phyloP scores from a whole-genome alignment of 805 yeast species.

The Cyberlindnera misumaiensis region DNA sequence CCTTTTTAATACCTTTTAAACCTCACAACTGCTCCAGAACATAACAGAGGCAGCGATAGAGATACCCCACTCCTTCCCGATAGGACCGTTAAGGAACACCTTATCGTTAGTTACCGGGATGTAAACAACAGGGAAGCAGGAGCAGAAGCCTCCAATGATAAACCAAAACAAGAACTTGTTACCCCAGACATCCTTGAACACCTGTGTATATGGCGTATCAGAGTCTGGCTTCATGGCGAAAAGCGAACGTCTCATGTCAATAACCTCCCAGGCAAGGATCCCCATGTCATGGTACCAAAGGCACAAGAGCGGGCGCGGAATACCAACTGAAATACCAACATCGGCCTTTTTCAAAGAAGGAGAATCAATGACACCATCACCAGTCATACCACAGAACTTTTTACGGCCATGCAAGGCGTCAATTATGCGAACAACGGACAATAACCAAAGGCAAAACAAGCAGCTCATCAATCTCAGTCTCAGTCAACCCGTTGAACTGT shows the following conservation, averaged over 20 bases:
- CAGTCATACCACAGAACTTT: conserved; percentile 72
- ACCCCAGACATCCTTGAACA: conserved; percentile 58
- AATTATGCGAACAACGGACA: conserved; percentile 81
- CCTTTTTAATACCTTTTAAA: conserved; percentile 38
- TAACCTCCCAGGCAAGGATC: conserved; percentile 78
- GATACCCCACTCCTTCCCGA: no score
- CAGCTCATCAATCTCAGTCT: conserved; percentile 51
- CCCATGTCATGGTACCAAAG: conserved; percentile 82
- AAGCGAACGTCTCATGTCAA: conserved; percentile 63
- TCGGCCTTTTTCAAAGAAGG: conserved; percentile 72
- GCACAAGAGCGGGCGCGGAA: conserved; percentile 72
- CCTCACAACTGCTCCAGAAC: conserved; percentile 56
- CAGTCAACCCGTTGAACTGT: conserved; percentile 58
- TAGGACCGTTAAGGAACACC: no score
- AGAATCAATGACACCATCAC: conserved; percentile 80
- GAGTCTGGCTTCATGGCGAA: conserved; percentile 65
- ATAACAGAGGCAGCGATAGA: conserved; percentile 49
- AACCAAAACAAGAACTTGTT: conserved; percentile 83
- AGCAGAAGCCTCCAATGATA: conserved; percentile 56
- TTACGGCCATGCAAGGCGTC: conserved; percentile 64
- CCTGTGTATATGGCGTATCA: conserved; percentile 49
- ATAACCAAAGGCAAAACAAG: conserved; percentile 71
- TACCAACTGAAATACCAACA: conserved; percentile 82
- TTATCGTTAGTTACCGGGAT: conserved; percentile 70
- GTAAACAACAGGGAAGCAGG: conserved; percentile 77